phyloP scores from a whole-genome alignment of 1,139 yeast genomes.

The Lodderomyces beijingensis region DNA sequence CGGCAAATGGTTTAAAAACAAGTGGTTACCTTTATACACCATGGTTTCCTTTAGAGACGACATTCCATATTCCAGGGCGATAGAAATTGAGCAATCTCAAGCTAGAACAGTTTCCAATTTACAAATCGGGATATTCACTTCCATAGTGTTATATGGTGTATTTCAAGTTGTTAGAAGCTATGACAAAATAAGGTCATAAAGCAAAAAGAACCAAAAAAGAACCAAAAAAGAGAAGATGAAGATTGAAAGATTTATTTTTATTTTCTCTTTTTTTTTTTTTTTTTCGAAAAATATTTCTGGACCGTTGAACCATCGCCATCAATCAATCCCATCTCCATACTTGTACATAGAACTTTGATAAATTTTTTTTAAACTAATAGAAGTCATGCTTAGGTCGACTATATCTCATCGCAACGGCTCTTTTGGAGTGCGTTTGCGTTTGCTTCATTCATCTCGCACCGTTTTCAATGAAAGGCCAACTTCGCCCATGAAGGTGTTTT shows the following conservation, averaged over 20 bases:
- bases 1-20: conserved; percentile 42
- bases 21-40: conserved; percentile 84
- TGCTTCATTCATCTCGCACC: conserved; percentile 10
- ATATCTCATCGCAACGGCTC: not conserved
- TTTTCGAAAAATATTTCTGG: too few species aligned
- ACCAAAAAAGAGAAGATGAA: not conserved
- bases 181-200: conserved; percentile 1
- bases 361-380: not conserved
- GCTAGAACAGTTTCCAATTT: conserved; percentile 34
- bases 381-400: conserved; percentile 2
- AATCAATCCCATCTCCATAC: too few species aligned
- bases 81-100: conserved; percentile 50
- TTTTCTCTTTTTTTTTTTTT: too few species aligned
- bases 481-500: conserved; percentile 87
- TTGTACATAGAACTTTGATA: conserved; percentile 2
- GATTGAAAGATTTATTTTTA: too few species aligned
- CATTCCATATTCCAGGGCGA: conserved; percentile 70
- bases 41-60: conserved; percentile 91
- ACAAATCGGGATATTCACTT: conserved; percentile 20
- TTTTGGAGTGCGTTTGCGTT: too few species aligned
- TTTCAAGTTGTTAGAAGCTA: conserved; percentile 6
- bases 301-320: too few species aligned
- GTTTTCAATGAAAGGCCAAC: conserved; percentile 16
- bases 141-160: conserved; percentile 12
- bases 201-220: conserved; percentile 3